Percentiles rank a stretch among this genome's conserved stretches.
phyloP scores from a whole-genome alignment of 1,284 basidiomycete species.

The Ustilago tritici region DNA sequence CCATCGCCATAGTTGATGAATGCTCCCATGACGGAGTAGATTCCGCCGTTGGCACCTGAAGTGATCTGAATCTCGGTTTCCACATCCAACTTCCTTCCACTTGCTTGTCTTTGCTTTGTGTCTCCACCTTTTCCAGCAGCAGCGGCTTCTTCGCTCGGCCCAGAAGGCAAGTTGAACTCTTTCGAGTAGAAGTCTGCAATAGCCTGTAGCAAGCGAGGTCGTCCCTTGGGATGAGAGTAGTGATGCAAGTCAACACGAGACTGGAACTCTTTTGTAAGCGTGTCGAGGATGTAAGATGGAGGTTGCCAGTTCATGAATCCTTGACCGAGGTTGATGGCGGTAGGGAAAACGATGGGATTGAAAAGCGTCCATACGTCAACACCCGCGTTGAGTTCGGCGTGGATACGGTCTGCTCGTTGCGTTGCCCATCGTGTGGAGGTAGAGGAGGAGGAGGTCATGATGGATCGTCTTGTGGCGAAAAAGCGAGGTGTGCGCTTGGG shows the following conservation, averaged over 20 bases:
- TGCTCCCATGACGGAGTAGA: conserved; percentile 63
- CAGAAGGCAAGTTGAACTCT: conserved; percentile 48
- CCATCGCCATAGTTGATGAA: conserved; percentile 76
- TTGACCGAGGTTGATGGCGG: conserved; percentile 68
- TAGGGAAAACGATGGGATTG: conserved; percentile 64
- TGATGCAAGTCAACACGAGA: conserved; percentile 65
- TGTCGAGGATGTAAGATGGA: conserved; percentile 57
- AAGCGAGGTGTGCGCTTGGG: conserved; percentile 7
- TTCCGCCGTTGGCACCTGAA: conserved; percentile 81
- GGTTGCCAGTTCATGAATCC: conserved; percentile 69
- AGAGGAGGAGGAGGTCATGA: conserved; percentile 27
- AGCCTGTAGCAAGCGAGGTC: conserved; percentile 60
- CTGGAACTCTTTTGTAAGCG: conserved; percentile 34
- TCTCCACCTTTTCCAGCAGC: conserved; percentile 12
- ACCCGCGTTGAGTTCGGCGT: conserved; percentile 56
- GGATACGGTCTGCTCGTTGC: conserved; percentile 46
- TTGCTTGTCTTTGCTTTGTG: conserved; percentile 47
- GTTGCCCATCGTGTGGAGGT: conserved; percentile 47
- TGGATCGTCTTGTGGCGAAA: conserved; percentile 10
- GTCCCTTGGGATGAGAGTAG: conserved; percentile 66
- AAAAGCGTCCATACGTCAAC: conserved; percentile 69
- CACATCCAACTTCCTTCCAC: conserved; percentile 79
- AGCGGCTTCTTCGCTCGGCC: conserved; percentile 43
- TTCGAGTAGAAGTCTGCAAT: conserved; percentile 54
- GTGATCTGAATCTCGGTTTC: conserved; percentile 93